Base-by-base conservation (phyloP, 192 early-diverging fungal species). In the Mortierella claussenii region DNA sequence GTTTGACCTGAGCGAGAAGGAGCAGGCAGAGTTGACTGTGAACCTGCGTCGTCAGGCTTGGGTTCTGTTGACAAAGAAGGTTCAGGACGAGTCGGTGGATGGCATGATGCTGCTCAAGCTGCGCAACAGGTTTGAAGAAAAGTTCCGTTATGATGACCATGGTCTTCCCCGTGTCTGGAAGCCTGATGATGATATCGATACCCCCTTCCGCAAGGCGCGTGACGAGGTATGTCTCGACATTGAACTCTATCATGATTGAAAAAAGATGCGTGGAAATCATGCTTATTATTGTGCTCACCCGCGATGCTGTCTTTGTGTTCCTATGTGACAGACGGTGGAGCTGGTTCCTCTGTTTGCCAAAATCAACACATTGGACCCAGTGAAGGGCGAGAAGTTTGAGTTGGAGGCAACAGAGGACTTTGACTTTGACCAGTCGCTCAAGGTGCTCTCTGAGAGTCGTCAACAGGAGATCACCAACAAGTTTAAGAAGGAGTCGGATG, bases 131-230 rank as follows among this genome's bases (percentile, higher is more conserved):
- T 95, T 99, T 59, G 95, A 98, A 81, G 89, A 91, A 58, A 85
- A 89, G 57, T 99, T 99, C 86, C 79, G 97, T 50, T 99, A 99
- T 73, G 97, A 98, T 64, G 95, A 93, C 3, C 75, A 88, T 36
- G 98, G 97, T 23, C 73, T 98, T 26, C 98, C 98, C 20, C 86
- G 94, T 42, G 91, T 99, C 31, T 99, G 98, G 98, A 91, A 88
- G 55, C 93, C 96, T 4, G 88, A 89, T 26, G 98, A 99, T 80
- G 96, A 97, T 78, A 97, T 99, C 56, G 97, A 99, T 74, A 81
- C 85, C 21, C 86, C 87, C 57, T 99, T 95, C 82, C 84, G 87
- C 34, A 69, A 69, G 32, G 92, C 97, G 4, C 86, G 92, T 64
- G 86, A 89, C 15, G 87, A 88, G 11, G 84, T 82, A 79, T 31